Base-by-base conservation (phyloP, 2,329 filamentous ascomycete genomes). In the Claviceps digitariae region DNA sequence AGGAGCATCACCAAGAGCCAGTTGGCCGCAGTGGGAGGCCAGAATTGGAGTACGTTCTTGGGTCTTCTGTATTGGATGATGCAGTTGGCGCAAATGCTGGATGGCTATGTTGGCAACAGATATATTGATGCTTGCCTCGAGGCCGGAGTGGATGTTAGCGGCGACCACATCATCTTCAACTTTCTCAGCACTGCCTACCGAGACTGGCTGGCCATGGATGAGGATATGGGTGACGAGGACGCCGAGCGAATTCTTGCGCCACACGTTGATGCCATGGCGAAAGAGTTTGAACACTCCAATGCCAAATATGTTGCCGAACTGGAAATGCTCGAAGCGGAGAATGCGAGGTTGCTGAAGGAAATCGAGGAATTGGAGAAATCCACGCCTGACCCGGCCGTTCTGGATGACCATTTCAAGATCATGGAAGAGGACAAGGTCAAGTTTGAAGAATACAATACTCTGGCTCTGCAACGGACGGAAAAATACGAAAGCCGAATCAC, bases 11-110 rank as follows among this genome's bases (percentile, higher is more conserved):
- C 90, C 52, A 98, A 97, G 69, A 95, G 89, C 51, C 90, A 95
- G 64, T 89, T 98, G 54, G 83, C 89, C 0, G 93, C 94, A 2
- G 93, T 97, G 0, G 93, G 93, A 59, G 91, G 90, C 2, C 90
- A 95, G 69, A 97, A 97, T 65, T 98, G 93, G 93, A 86, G 86
- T 57, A 93, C 89, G 0, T 97, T 98, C 63, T 74, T 98, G 13
- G 93, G 90, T 0, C 74, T 98, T 66, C 75, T 98, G 50, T 90
- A 98, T 71, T 98, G 93, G 93, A 91, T 98, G 83, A 95, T 98
- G 91, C 90, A 97, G 68, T 74, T 98, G 51, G 88, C 89, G 4
- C 84, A 91, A 60, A 95, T 97, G 84, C 81, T 97, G 64, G 90
- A 97, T 57, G 80, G 86, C 23, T 97, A 90, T 64, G 74, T 81